These are phyloP conservation scores for Plasmodium coatneyi DNA, from an alignment of 169 alveolate genomes.

Conservation along the genomic window DNA sequence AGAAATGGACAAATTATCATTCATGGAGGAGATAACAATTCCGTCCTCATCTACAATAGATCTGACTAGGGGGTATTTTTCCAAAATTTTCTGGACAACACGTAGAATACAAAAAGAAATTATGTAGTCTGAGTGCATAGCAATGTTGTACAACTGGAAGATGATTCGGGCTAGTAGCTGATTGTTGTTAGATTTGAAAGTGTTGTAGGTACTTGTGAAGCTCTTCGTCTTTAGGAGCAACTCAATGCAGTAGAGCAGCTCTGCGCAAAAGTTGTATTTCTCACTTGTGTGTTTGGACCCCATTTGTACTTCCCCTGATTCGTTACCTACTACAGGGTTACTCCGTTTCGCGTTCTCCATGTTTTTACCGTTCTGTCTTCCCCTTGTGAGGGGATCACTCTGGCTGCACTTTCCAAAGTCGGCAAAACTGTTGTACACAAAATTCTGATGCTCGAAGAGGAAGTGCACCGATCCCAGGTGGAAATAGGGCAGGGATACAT, in stretches of 20 bases:
- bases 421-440: neutral
- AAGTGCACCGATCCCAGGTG: neutral
- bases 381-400: neutral
- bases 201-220: conserved; percentile 26
- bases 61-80: conserved; percentile 26
- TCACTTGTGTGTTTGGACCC: neutral
- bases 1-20: conserved; percentile 37
- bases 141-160: conserved; percentile 4
- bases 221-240: conserved; percentile 43
- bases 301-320: neutral
- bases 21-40: neutral
- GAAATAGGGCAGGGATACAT: conserved; percentile 19
- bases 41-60: conserved; percentile 58
- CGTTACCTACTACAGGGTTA: neutral
- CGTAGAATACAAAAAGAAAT: conserved; percentile 22
- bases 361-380: neutral
- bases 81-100: neutral
- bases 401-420: neutral
- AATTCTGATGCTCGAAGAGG: conserved; percentile 15
- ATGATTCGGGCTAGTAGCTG: conserved; percentile 21
- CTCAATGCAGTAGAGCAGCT: conserved; percentile 33
- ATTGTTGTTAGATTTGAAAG: conserved; percentile 37
- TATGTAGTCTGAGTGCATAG: conserved; percentile 55
- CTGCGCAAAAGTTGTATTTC: conserved; percentile 15
- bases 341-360: neutral